These are phyloP conservation scores for Monosporascus sp. DNA, from an alignment of 2,329 filamentous ascomycete genomes.

Conservation along the genomic window DNA sequence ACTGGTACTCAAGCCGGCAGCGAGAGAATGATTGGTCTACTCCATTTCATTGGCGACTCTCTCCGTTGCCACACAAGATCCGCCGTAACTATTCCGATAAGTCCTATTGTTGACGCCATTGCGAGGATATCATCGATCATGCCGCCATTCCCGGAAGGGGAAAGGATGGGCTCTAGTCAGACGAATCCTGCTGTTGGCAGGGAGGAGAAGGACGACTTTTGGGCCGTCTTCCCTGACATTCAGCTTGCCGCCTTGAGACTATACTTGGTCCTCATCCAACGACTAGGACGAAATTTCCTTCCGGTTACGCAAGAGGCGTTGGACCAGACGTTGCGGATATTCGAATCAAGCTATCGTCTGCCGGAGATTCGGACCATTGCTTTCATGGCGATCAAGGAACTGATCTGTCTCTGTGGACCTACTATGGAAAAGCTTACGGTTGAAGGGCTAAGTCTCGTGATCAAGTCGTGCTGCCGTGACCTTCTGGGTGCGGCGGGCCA, in stretches of 20 bases:
- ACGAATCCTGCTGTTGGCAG: slow-evolving; percentile 68
- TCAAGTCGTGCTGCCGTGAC: slow-evolving; percentile 70
- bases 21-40: slow-evolving; percentile 61
- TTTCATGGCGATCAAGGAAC: slow-evolving; percentile 53
- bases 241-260: slow-evolving; percentile 67
- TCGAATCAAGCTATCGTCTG: slow-evolving; percentile 51
- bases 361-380: slow-evolving; percentile 51
- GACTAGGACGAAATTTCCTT: slow-evolving; percentile 53
- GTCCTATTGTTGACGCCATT: slow-evolving; percentile 61
- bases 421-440: slow-evolving; percentile 62
- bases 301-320: slow-evolving; percentile 60
- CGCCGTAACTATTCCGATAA: slow-evolving; percentile 62
- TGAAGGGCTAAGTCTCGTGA: slow-evolving; percentile 54
- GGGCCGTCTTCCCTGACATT: slow-evolving; percentile 65
- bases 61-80: slow-evolving; percentile 60
- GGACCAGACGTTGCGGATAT: slow-evolving; percentile 68
- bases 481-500: slow-evolving; percentile 53
- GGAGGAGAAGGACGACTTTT: slow-evolving; percentile 78
- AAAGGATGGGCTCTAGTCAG: slow-evolving; percentile 47
- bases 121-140: slow-evolving; percentile 65
- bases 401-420: slow-evolving; percentile 60
- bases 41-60: slow-evolving; percentile 60
- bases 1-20: slow-evolving; percentile 67
- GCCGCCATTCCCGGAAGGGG: slow-evolving; percentile 42
- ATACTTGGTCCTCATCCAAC: slow-evolving; percentile 49